Percentiles rank a stretch among this genome's conserved stretches.
phyloP scores from a whole-genome alignment of 2,329 filamentous ascomycete species.

The Arthrobotrys conoides region DNA sequence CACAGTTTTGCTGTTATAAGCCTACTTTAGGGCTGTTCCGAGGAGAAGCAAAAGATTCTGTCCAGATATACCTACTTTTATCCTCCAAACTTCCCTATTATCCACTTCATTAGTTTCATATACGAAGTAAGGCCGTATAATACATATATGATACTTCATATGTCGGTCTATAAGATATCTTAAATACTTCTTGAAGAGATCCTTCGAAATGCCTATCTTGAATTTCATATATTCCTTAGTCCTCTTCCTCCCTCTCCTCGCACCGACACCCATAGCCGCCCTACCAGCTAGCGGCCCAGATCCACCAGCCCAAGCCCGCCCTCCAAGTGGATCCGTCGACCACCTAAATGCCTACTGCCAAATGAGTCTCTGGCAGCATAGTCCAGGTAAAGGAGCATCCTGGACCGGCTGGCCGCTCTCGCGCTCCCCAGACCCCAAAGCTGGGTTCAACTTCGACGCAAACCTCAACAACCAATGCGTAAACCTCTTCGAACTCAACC shows the following conservation, averaged over 20 bases:
- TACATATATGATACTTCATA: too few species aligned
- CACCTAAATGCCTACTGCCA: constrained; percentile 6
- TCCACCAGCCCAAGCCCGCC: constrained; percentile 1
- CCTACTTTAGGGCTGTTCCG: too few species aligned
- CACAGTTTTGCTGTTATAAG: too few species aligned
- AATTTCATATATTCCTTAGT: not conserved
- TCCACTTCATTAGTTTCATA: too few species aligned
- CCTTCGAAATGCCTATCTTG: not conserved
- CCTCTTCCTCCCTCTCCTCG: not conserved
- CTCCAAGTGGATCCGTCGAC: not conserved
- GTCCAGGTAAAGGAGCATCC: constrained; percentile 5
- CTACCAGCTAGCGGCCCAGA: not conserved
- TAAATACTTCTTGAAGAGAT: not conserved
- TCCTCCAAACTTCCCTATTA: too few species aligned
- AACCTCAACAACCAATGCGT: constrained; percentile 29
- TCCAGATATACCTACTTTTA: too few species aligned
- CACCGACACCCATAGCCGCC: not conserved
- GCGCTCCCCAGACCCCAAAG: not conserved
- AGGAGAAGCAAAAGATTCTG: too few species aligned
- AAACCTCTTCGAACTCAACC: constrained; percentile 23
- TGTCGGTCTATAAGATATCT: too few species aligned
- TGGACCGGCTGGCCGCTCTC: constrained; percentile 15
- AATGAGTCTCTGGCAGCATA: constrained; percentile 14
- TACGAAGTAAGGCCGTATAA: too few species aligned
- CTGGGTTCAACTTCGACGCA: constrained; percentile 9